Percentiles rank a stretch among this genome's conserved stretches.
phyloP scores from a whole-genome alignment of 192 early-diverging fungal species.

The Coemansia sp. region DNA sequence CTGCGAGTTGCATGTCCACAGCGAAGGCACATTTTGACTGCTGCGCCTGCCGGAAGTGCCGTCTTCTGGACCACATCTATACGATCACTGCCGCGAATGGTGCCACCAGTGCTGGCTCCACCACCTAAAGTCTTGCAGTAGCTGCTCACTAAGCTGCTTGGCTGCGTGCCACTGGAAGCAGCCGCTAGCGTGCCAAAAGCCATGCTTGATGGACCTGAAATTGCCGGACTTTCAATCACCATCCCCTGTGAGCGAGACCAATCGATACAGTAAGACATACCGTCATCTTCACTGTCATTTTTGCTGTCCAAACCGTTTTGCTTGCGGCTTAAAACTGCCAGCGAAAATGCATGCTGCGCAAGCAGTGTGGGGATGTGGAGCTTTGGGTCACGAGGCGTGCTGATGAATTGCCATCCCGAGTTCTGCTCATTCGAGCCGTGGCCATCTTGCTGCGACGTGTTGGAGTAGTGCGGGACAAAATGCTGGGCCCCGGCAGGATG shows the following conservation, averaged over 20 bases:
- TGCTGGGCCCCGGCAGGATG: conserved; percentile 34
- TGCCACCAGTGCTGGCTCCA: background rate
- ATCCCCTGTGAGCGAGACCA: conserved; percentile 51
- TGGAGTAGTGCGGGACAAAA: conserved; percentile 52
- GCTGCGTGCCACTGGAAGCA: background rate
- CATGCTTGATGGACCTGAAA: conserved; percentile 11
- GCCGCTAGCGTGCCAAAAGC: background rate
- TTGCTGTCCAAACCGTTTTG: background rate
- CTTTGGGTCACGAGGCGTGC: conserved; percentile 40
- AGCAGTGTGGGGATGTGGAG: conserved; percentile 49
- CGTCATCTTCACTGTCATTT: background rate
- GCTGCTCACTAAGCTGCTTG: background rate
- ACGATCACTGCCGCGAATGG: conserved; percentile 10
- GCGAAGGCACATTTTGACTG: conserved; percentile 32
- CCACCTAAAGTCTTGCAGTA: background rate
- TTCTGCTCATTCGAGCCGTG: conserved; percentile 19
- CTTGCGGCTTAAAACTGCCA: conserved; percentile 28
- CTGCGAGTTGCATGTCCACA: conserved; percentile 45
- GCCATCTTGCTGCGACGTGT: conserved; percentile 1
- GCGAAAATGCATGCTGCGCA: conserved; percentile 44
- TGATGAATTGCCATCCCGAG: conserved; percentile 54
- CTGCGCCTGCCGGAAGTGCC: conserved; percentile 28
- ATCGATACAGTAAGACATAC: conserved; percentile 52
- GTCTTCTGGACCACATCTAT: conserved; percentile 50
- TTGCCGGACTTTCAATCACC: conserved; percentile 23